Evolutionary conservation across 495 filamentous ascomycete species (phyloP), one percentile per base, ranked within the genome.

Genomic region (Massariosphaeria phaeospora): DNA sequence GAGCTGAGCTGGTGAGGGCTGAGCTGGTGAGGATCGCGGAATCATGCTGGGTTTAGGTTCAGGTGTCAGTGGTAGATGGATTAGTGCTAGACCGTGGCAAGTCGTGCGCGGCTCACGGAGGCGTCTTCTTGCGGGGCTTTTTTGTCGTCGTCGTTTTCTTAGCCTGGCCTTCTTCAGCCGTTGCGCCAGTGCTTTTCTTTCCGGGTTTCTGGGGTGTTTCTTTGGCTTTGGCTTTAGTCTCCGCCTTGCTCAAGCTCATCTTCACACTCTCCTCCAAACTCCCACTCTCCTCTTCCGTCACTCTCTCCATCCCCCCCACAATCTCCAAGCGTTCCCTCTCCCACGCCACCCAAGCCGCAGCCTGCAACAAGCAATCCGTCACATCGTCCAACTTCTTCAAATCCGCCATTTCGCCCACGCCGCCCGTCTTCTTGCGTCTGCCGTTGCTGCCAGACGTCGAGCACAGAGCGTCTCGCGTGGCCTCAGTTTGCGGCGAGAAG

Each of bases 291-390:
- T 23, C 24, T 27, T 44, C 20, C 20, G 8, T 6, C 11, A 20
- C 15, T 44, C 40, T 44, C 40, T 13, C 3, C 20, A 11, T 3
- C 17, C 20, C 36, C 9, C 13, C 20, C 34, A 67, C 56, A 25
- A 86, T 62, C 31, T 64, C 61, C 48, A 72, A 72, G 55, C 81
- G 69, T 67, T 89, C 91, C 55, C 74, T 69, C 65, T 91, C 80
- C 91, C 91, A 97, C 50, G 84, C 76, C 43, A 91, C 67, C 86
- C 87, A 96, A 9, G 89, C 85, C 57, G 89, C 71, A 0, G 85
- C 93, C 71, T 97, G 91, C 57, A 96, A 63, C 26, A 96, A 68
- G 68, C 85, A 87, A 78, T 97, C 91, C 5, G 89, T 86, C 57
- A 97, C 72, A 75, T 97, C 91, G 72, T 97, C 91, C 59, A 95